phyloP scores from a whole-genome alignment of 768 basidiomycete genomes.

The Tulasnella sp. region DNA sequence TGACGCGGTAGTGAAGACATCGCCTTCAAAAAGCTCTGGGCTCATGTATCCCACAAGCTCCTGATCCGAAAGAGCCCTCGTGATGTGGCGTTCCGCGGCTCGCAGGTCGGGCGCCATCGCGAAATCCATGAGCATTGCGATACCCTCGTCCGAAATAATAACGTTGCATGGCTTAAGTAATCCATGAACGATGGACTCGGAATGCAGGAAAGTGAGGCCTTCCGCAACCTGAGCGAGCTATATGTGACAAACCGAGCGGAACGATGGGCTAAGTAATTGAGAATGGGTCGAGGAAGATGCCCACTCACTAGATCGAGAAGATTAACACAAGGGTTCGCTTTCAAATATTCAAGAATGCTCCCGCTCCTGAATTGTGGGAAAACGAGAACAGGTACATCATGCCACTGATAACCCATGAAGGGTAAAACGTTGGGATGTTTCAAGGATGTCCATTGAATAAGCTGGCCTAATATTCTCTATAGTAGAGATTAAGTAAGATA shows the following conservation, averaged over 20 bases:
- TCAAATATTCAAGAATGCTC: not conserved
- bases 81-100: too few relatives aligned
- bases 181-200: constrained; percentile 31
- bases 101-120: too few relatives aligned
- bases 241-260: too few relatives aligned
- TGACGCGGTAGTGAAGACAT: too few relatives aligned
- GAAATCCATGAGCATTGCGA: too few relatives aligned
- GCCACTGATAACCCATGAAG: not conserved
- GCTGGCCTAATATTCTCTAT: too few relatives aligned
- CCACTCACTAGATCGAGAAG: not conserved
- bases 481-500: too few relatives aligned
- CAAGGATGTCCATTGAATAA: not conserved
- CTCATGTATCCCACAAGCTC: too few relatives aligned
- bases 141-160: too few relatives aligned
- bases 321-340: not conserved
- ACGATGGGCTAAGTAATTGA: not conserved
- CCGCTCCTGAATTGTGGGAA: not conserved
- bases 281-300: not conserved
- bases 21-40: too few relatives aligned
- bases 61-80: too few relatives aligned
- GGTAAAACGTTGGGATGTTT: not conserved
- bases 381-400: not conserved
- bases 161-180: not conserved
- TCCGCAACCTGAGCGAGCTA: constrained; percentile 28
- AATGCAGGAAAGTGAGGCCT: constrained; percentile 31